Evolutionary conservation across 306 rosid species (phyloP).

Genomic region (Vigna unguiculata): DNA sequence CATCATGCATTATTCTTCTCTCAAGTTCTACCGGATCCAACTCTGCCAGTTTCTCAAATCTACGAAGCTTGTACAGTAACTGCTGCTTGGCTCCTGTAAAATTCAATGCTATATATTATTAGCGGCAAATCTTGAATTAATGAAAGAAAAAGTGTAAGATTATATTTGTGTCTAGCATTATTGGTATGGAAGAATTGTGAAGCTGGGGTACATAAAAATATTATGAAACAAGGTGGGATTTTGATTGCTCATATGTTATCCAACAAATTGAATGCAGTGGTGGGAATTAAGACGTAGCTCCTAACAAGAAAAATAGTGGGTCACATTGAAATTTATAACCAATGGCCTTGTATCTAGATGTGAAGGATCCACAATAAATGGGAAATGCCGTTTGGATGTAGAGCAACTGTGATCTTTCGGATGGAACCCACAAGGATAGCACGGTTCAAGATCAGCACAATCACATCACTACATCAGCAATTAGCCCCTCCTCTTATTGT

Average conservation of each 20-base stretch:
- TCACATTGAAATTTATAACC: slow-evolving; percentile 39
- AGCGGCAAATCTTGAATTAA: slow-evolving; percentile 28
- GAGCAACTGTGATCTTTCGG: slow-evolving; percentile 44
- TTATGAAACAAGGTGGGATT: slow-evolving; percentile 20
- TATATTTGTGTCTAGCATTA: neutral
- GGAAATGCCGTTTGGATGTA: slow-evolving; percentile 35
- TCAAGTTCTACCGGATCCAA: slow-evolving; percentile 88
- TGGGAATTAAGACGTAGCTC: slow-evolving; percentile 40
- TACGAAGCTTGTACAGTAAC: slow-evolving; percentile 78
- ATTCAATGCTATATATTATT: slow-evolving; percentile 4
- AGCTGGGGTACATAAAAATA: slow-evolving; percentile 40
- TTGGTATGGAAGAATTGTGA: slow-evolving; percentile 26
- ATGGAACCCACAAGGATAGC: slow-evolving; percentile 75
- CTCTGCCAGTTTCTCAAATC: slow-evolving; percentile 90
- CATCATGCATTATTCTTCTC: slow-evolving; percentile 71
- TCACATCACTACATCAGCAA: slow-evolving; percentile 38
- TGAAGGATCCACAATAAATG: slow-evolving; percentile 41
- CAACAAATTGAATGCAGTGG: slow-evolving; percentile 46
- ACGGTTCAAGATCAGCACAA: slow-evolving; percentile 43
- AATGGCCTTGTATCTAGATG: slow-evolving; percentile 26
- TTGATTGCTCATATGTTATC: slow-evolving; percentile 30
- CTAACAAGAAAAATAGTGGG: slow-evolving; percentile 53
- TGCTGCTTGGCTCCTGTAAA: slow-evolving; percentile 83
- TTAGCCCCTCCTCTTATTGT: slow-evolving; percentile 8
- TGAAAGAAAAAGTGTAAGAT: neutral